A percentile compares a stretch with the other conserved stretches of the same genome.
Evolutionary conservation across 768 basidiomycete genomes (phyloP).

Genomic region (Krasilnikovozyma curviuscula): DNA sequence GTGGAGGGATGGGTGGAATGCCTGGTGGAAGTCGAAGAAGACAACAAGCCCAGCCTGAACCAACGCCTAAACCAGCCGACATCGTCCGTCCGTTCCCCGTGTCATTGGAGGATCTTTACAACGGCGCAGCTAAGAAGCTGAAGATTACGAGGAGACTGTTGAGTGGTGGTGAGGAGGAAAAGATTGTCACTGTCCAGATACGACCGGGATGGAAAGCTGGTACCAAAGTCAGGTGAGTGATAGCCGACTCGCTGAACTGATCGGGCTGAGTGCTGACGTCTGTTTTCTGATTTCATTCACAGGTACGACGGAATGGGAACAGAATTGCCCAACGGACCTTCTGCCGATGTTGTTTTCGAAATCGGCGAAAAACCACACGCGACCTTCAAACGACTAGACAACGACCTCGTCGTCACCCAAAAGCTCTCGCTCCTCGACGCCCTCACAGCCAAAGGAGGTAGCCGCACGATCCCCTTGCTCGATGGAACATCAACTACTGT

Average conservation of each 20-base stretch:
- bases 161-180: constrained; percentile 62
- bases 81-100: constrained; percentile 67
- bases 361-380: constrained; percentile 87
- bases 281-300: too few species aligned
- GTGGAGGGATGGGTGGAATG: constrained; percentile 5
- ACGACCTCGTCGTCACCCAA: constrained; percentile 48
- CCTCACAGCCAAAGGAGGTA: constrained; percentile 37
- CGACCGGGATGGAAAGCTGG: constrained; percentile 88
- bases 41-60: constrained; percentile 28
- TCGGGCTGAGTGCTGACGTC: too few species aligned
- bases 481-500: constrained; percentile 65
- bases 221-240: constrained; percentile 58
- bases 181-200: constrained; percentile 37
- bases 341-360: constrained; percentile 67
- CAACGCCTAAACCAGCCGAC: constrained; percentile 29
- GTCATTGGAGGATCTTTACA: constrained; percentile 67
- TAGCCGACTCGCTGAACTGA: background rate
- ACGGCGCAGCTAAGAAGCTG: constrained; percentile 66
- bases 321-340: constrained; percentile 3
- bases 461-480: constrained; percentile 40
- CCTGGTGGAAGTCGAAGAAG: constrained; percentile 4
- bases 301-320: constrained; percentile 9
- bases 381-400: constrained; percentile 54
- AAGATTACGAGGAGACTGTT: constrained; percentile 59
- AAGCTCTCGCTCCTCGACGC: constrained; percentile 67